Percentiles rank a stretch among this genome's conserved stretches.
These are phyloP conservation scores for Hirsutella minnesotensis DNA, from an alignment of 2,329 filamentous ascomycete species.

Conservation along the genomic window DNA sequence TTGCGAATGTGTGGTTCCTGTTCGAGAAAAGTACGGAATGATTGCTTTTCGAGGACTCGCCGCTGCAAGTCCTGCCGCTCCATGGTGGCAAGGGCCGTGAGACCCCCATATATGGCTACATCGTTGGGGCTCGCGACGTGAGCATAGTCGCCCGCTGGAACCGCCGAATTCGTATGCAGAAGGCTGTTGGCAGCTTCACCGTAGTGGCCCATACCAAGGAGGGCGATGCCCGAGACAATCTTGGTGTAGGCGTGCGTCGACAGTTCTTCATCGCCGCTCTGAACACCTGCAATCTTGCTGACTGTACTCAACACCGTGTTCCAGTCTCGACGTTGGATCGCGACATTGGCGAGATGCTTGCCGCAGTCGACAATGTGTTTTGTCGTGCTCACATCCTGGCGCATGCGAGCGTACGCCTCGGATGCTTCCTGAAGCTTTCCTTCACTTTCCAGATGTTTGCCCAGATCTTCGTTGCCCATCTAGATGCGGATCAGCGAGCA, in stretches of 20 bases:
- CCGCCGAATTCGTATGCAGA: slow-evolving; percentile 45
- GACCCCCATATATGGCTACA: slow-evolving; percentile 79
- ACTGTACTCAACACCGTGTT: slow-evolving; percentile 47
- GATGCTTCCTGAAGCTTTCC: slow-evolving; percentile 63
- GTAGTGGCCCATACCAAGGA: slow-evolving; percentile 34
- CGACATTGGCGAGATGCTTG: slow-evolving; percentile 64
- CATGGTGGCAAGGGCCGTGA: slow-evolving; percentile 87
- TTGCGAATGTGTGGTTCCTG: slow-evolving; percentile 89
- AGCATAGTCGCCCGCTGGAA: slow-evolving; percentile 44
- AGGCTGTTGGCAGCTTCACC: slow-evolving; percentile 61
- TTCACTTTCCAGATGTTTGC: slow-evolving; percentile 66
- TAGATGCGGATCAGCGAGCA: slow-evolving; percentile 23
- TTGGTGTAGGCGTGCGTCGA: slow-evolving; percentile 35
- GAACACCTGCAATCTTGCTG: slow-evolving; percentile 49
- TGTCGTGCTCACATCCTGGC: slow-evolving; percentile 74
- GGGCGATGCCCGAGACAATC: slow-evolving; percentile 38
- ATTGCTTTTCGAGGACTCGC: slow-evolving; percentile 64
- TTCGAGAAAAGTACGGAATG: slow-evolving; percentile 81
- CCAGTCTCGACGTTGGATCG: slow-evolving; percentile 71
- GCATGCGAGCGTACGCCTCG: slow-evolving; percentile 76
- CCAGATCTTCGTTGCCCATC: slow-evolving; percentile 94
- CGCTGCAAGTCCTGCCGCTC: slow-evolving; percentile 62
- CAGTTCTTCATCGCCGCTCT: slow-evolving; percentile 34
- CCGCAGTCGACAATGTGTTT: slow-evolving; percentile 77
- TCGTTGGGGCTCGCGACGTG: slow-evolving; percentile 75